A percentile compares a stretch with the other conserved stretches of the same genome.
Evolutionary conservation across 441 rosid species (phyloP).

Genomic region (Rhodomyrtus psidioides): DNA sequence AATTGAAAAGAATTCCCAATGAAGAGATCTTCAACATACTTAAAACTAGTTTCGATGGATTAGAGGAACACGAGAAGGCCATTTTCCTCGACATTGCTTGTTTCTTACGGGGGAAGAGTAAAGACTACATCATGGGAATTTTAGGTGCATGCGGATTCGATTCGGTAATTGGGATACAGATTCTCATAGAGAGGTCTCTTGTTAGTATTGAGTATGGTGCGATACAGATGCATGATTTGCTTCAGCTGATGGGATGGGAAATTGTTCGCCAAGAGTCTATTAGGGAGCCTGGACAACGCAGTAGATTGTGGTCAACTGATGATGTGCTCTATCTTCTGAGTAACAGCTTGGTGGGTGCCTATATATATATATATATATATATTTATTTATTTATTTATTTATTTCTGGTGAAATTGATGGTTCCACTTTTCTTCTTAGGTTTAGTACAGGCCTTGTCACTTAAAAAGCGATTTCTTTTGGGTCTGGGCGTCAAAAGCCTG

Average conservation of each 20-base stretch:
- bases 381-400: too few species aligned
- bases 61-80: neutral
- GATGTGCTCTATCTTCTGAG: neutral
- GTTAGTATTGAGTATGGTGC: neutral
- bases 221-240: neutral
- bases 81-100: neutral
- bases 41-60: neutral
- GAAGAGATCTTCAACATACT: neutral
- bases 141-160: neutral
- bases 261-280: neutral
- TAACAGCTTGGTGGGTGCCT: neutral
- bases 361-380: too few species aligned
- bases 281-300: neutral
- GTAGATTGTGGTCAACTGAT: neutral
- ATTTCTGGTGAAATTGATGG: neutral
- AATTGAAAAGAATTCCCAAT: neutral
- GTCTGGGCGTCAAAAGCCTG: neutral
- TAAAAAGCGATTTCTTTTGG: neutral
- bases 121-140: neutral
- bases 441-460: neutral
- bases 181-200: neutral
- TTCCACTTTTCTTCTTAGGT: neutral
- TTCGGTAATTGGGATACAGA: neutral
- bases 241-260: neutral
- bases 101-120: neutral